phyloP scores from a whole-genome alignment of 139 green algal genomes.

The Micractinium conductrix region DNA sequence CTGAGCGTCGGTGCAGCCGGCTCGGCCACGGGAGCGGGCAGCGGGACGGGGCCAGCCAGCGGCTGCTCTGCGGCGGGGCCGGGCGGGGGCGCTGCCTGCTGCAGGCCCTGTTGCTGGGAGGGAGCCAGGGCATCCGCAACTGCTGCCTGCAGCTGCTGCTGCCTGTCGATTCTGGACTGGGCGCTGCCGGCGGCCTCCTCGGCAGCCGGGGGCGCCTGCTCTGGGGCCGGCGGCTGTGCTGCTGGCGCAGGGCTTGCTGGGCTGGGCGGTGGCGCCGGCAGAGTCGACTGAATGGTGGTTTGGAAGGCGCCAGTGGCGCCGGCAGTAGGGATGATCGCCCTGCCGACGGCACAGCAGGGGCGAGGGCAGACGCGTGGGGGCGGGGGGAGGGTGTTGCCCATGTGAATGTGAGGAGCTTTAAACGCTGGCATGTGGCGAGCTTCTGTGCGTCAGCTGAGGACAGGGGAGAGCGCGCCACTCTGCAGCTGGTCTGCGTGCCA shows the following conservation, averaged over 20 bases:
- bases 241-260: neutral
- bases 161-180: neutral
- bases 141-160: neutral
- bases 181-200: too few relatives aligned
- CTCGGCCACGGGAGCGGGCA: neutral
- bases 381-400: too few relatives aligned
- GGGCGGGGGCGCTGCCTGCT: neutral
- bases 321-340: neutral
- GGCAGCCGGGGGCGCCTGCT: neutral
- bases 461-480: too few relatives aligned
- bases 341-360: neutral
- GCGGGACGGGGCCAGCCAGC: neutral
- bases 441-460: too few relatives aligned
- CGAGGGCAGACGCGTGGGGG: too few relatives aligned
- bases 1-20: neutral
- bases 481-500: too few relatives aligned
- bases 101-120: neutral
- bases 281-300: neutral
- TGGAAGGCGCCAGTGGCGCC: conserved; percentile 11
- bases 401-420: too few relatives aligned
- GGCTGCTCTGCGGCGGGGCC: neutral
- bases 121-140: neutral
- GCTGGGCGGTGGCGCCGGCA: neutral
- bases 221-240: neutral
- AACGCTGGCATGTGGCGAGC: too few relatives aligned